These are phyloP conservation scores for Penicillium soppii DNA, from an alignment of 495 filamentous ascomycete genomes.

Conservation along the genomic window DNA sequence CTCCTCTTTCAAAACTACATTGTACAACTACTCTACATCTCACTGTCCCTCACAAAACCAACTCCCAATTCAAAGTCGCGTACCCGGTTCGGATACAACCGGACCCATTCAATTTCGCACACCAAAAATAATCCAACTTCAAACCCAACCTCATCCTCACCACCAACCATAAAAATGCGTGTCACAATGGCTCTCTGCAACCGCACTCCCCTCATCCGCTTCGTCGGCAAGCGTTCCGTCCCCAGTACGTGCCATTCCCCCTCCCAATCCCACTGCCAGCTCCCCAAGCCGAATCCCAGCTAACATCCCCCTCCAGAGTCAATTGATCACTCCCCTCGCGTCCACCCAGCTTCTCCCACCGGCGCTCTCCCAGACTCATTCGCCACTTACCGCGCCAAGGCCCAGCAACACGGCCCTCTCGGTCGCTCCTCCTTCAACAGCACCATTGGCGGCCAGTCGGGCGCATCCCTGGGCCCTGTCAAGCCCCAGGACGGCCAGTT, in stretches of 20 bases:
- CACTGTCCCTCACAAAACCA: no score
- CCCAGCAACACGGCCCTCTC: constrained; percentile 91
- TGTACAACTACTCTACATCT: background rate
- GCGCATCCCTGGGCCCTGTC: constrained; percentile 68
- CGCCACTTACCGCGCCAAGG: constrained; percentile 86
- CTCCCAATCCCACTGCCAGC: background rate
- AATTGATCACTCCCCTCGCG: constrained; percentile 66
- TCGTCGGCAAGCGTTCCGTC: constrained; percentile 81
- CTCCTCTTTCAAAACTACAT: no score
- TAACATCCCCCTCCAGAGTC: constrained; percentile 48
- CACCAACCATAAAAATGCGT: constrained; percentile 52
- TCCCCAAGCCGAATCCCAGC: constrained; percentile 1
- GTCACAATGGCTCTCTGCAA: constrained; percentile 65
- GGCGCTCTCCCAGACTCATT: constrained; percentile 68
- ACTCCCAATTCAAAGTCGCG: constrained; percentile 6
- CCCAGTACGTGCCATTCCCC: constrained; percentile 62
- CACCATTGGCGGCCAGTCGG: constrained; percentile 64
- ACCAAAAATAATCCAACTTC: constrained; percentile 18
- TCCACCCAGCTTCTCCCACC: constrained; percentile 65
- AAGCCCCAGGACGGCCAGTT: constrained; percentile 68
- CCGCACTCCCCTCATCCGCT: constrained; percentile 83
- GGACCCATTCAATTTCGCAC: constrained; percentile 33
- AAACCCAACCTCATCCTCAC: constrained; percentile 12
- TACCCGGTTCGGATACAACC: constrained; percentile 31
- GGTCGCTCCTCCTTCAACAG: constrained; percentile 44